Conservation (phyloP, 768 basidiomycete species). For the Suillus lakei region DNA sequence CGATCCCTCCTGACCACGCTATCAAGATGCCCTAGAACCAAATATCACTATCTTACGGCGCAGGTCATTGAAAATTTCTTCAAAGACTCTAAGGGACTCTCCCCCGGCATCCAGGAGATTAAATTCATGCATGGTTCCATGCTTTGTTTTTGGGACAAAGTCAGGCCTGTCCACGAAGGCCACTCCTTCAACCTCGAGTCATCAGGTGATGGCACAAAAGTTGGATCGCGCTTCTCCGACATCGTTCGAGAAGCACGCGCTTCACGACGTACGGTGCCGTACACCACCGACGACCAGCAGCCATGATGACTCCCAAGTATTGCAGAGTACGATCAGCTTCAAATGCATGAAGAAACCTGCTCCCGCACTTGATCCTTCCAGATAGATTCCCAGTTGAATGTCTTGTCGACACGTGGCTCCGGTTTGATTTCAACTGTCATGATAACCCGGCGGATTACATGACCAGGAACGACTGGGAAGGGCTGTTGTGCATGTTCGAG, state of each 20-base stretch:
- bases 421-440: conserved; percentile 7
- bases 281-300: conserved; percentile 7
- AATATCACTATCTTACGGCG: conserved; percentile 4
- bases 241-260: neutral
- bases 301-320: conserved; percentile 7
- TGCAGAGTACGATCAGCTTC: neutral
- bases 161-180: neutral
- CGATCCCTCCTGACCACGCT: neutral
- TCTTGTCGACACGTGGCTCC: neutral
- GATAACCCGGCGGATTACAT: neutral
- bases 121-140: neutral
- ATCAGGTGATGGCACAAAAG: neutral
- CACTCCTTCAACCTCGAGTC: neutral
- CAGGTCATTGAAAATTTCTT: neutral
- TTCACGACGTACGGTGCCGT: neutral
- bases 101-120: neutral
- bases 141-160: neutral
- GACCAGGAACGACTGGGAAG: neutral
- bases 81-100: neutral
- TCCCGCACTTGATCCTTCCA: neutral
- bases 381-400: neutral
- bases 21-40: neutral
- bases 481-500: neutral
- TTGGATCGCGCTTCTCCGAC: neutral
- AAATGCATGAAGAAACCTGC: conserved; percentile 2